These are phyloP conservation scores for Botrytis galanthina DNA, from an alignment of 2,329 filamentous ascomycete species.

Conservation along the genomic window DNA sequence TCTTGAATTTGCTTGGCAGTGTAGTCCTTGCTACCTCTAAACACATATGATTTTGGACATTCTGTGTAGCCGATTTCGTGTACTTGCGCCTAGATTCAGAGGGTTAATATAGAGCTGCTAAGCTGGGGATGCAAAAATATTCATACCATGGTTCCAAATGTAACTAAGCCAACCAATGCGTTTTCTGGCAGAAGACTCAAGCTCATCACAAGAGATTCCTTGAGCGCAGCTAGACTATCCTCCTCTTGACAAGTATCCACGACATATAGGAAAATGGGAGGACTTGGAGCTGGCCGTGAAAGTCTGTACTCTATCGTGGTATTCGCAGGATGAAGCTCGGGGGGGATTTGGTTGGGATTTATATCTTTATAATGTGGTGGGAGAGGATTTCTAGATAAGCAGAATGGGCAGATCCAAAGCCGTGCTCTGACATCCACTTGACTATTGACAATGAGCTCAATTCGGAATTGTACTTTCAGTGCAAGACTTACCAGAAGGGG, in stretches of 20 bases:
- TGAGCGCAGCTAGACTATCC: conserved; percentile 76
- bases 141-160: conserved; percentile 86
- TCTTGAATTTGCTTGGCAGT: conserved; percentile 98
- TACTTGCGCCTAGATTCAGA: conserved; percentile 70
- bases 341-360: conserved; percentile 75
- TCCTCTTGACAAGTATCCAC: conserved; percentile 88
- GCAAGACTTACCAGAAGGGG: conserved; percentile 76
- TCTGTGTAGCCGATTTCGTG: conserved; percentile 98
- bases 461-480: not conserved
- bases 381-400: conserved; percentile 76
- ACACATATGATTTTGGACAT: conserved; percentile 98
- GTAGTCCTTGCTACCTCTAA: conserved; percentile 97
- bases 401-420: conserved; percentile 89
- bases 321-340: conserved; percentile 76
- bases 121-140: not conserved
- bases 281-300: conserved; percentile 76
- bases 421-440: conserved; percentile 81
- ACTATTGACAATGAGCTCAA: conserved; percentile 45
- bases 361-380: conserved; percentile 90
- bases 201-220: conserved; percentile 84
- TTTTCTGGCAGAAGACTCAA: conserved; percentile 78
- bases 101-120: not conserved
- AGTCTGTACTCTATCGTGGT: conserved; percentile 89
- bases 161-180: conserved; percentile 78
- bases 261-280: conserved; percentile 83